phyloP scores from a whole-genome alignment of 2,329 filamentous ascomycete species.

The Penicillium sp. region DNA sequence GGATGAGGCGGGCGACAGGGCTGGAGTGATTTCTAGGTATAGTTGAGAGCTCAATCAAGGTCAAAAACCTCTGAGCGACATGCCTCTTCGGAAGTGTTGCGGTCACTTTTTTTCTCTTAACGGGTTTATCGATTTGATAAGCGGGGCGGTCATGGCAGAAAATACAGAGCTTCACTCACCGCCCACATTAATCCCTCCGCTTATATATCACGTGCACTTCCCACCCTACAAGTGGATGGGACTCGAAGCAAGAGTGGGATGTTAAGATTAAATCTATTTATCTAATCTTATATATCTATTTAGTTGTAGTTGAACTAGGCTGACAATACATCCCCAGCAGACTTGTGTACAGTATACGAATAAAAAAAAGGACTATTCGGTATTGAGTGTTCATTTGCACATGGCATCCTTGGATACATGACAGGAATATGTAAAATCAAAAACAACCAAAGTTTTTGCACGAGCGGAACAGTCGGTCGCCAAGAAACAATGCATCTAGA shows the following conservation, averaged over 20 bases:
- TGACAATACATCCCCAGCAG: neutral
- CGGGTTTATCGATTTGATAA: conserved; percentile 11
- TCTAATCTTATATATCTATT: too few relatives aligned
- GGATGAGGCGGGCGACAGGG: neutral
- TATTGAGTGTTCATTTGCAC: neutral
- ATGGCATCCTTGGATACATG: neutral
- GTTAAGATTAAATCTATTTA: too few relatives aligned
- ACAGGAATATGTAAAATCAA: neutral
- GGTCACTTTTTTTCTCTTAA: conserved; percentile 11
- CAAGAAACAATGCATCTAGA: conserved; percentile 20
- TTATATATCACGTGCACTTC: neutral
- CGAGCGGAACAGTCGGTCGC: conserved; percentile 16
- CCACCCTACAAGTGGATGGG: neutral
- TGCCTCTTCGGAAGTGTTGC: neutral
- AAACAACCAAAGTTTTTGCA: conserved; percentile 13
- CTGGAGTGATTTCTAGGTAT: neutral
- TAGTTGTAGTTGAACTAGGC: too few relatives aligned
- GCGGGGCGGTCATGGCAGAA: conserved; percentile 22
- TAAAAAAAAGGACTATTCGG: neutral
- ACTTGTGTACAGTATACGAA: neutral
- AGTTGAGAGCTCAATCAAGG: neutral
- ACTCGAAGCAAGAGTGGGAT: too few relatives aligned
- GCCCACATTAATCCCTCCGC: neutral
- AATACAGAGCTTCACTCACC: conserved; percentile 9
- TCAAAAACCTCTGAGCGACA: neutral